phyloP scores from a whole-genome alignment of 495 filamentous ascomycete species.

The Bacidia gigantensis region DNA sequence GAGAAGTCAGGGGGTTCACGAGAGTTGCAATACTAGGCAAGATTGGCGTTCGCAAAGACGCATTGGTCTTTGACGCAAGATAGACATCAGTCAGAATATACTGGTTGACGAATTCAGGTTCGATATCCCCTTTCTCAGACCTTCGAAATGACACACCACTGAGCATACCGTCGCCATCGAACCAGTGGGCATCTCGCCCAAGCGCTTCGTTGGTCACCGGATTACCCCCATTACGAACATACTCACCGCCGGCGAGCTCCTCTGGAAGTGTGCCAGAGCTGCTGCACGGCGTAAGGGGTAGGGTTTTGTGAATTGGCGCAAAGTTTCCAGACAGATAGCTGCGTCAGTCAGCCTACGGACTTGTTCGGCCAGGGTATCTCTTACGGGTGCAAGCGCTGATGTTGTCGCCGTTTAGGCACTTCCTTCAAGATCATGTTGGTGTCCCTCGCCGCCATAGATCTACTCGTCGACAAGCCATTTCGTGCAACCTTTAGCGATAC shows the following conservation, averaged over 20 bases:
- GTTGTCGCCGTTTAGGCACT: too few relatives aligned
- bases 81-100: constrained; percentile 51
- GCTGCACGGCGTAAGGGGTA: constrained; percentile 35
- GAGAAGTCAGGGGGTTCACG: constrained; percentile 32
- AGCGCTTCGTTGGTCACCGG: constrained; percentile 45
- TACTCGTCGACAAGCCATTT: too few relatives aligned
- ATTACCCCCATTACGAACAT: constrained; percentile 57
- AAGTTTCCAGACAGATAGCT: constrained; percentile 53
- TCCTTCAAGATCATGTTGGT: too few relatives aligned
- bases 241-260: constrained; percentile 49
- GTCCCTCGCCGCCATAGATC: too few relatives aligned
- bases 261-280: constrained; percentile 40
- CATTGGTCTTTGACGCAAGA: constrained; percentile 32
- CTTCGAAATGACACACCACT: constrained; percentile 44
- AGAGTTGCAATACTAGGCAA: constrained; percentile 48
- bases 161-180: constrained; percentile 61
- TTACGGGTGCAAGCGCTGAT: too few relatives aligned
- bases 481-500: too few relatives aligned
- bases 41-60: constrained; percentile 34
- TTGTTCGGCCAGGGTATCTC: too few relatives aligned
- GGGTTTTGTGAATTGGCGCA: constrained; percentile 40
- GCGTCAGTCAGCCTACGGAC: too few relatives aligned
- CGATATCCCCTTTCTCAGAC: constrained; percentile 21
- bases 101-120: constrained; percentile 49
- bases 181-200: constrained; percentile 48